A percentile compares a stretch with the other conserved stretches of the same genome.
phyloP scores from a whole-genome alignment of 768 basidiomycete species.

The Kwoniella sp. region DNA sequence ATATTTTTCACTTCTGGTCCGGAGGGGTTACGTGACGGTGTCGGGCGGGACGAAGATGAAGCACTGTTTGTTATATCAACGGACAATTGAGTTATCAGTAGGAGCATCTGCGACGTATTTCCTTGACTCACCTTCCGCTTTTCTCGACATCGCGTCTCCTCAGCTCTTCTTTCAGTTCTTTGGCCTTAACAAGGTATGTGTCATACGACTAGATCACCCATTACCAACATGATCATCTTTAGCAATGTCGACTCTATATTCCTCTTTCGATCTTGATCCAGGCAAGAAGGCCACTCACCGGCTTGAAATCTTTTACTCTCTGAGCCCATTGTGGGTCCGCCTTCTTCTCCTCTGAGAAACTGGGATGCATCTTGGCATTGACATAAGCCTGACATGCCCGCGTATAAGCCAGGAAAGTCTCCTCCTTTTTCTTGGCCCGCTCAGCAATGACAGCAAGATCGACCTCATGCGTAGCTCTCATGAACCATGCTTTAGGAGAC shows the following conservation, averaged over 20 bases:
- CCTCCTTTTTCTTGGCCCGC: constrained; percentile 41
- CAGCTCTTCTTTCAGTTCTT: constrained; percentile 60
- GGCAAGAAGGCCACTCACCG: constrained; percentile 25
- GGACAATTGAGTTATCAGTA: background rate
- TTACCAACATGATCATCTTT: too few species aligned
- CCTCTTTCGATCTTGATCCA: background rate
- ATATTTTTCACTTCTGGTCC: constrained; percentile 61
- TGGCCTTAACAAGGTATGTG: constrained; percentile 57
- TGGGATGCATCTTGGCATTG: constrained; percentile 35
- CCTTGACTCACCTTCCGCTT: constrained; percentile 5
- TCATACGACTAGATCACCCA: constrained; percentile 36
- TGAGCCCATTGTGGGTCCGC: constrained; percentile 33
- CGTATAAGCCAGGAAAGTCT: constrained; percentile 47
- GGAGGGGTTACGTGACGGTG: constrained; percentile 32
- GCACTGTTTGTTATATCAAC: background rate
- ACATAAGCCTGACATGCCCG: constrained; percentile 34
- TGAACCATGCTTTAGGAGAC: constrained; percentile 44
- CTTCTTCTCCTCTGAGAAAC: constrained; percentile 27
- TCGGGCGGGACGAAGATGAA: constrained; percentile 32
- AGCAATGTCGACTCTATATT: too few species aligned
- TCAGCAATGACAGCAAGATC: constrained; percentile 44
- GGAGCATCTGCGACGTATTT: background rate
- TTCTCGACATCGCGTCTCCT: constrained; percentile 58
- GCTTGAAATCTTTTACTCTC: constrained; percentile 45
- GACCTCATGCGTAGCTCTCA: constrained; percentile 34